phyloP scores from a whole-genome alignment of 108 stramenopile species.

The Nitzschia palea region DNA sequence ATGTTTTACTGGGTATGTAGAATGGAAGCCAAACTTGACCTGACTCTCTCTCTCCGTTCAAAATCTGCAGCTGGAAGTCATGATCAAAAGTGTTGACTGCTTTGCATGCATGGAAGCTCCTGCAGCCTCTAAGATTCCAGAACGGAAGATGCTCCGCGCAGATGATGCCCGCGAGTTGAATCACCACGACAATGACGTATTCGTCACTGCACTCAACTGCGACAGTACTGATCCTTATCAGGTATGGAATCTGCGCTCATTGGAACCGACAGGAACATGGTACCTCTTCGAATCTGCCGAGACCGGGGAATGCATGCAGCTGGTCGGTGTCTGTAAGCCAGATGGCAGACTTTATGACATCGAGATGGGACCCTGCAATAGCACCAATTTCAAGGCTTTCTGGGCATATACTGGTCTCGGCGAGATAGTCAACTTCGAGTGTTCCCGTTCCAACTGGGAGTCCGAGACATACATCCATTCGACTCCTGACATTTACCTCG shows the following conservation, averaged over 20 bases:
- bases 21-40: too few relatives aligned
- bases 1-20: too few relatives aligned
- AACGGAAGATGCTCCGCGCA: neutral
- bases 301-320: conserved; percentile 18
- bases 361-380: conserved; percentile 9
- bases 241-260: conserved; percentile 12
- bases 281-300: conserved; percentile 16
- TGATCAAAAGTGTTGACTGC: conserved; percentile 22
- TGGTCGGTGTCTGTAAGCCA: conserved; percentile 4
- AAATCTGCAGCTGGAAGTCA: conserved; percentile 1
- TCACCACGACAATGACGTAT: conserved; percentile 4
- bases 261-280: conserved; percentile 12
- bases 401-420: conserved; percentile 13
- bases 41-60: neutral
- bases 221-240: conserved; percentile 5
- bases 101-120: conserved; percentile 21
- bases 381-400: conserved; percentile 8
- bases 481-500: conserved; percentile 17
- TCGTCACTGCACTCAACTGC: conserved; percentile 12
- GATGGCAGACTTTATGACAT: conserved; percentile 10
- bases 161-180: neutral
- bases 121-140: neutral
- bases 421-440: conserved; percentile 16
- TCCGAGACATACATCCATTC: conserved; percentile 1
- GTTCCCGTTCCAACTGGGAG: conserved; percentile 14